Percentiles rank a stretch among this genome's conserved stretches.
phyloP scores from a whole-genome alignment of 371 early-diverging fungal species.

The Circinella minor region DNA sequence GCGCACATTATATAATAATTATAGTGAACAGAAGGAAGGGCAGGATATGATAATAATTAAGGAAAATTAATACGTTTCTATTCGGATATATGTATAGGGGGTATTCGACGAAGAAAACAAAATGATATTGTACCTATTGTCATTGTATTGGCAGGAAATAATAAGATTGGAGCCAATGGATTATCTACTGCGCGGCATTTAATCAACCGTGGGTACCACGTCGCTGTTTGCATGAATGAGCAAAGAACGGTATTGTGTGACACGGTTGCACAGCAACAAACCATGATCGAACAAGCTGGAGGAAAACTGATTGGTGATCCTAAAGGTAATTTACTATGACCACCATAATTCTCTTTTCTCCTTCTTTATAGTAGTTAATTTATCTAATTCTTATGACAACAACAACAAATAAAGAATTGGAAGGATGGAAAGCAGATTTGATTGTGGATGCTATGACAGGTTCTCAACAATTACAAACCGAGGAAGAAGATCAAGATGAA shows the following conservation, averaged over 20 bases:
- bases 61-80: too few relatives aligned
- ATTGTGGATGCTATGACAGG: constrained; percentile 82
- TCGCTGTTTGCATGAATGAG: constrained; percentile 65
- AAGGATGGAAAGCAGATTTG: constrained; percentile 52
- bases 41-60: not conserved
- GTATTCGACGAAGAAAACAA: constrained; percentile 63
- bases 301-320: constrained; percentile 17
- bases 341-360: not conserved
- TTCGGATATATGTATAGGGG: constrained; percentile 32
- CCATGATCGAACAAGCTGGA: constrained; percentile 35
- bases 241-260: constrained; percentile 36
- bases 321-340: not conserved
- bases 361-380: too few relatives aligned
- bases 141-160: constrained; percentile 75
- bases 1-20: not conserved
- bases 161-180: constrained; percentile 73
- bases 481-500: constrained; percentile 53
- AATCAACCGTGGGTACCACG: constrained; percentile 73
- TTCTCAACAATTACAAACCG: constrained; percentile 59
- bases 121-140: constrained; percentile 65
- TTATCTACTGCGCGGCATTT: constrained; percentile 75
- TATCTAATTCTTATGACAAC: too few relatives aligned
- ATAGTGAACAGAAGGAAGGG: not conserved
- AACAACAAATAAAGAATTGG: constrained; percentile 8
- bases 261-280: constrained; percentile 45